Percentiles rank a stretch among this genome's conserved stretches.
Conservation (phyloP, 768 basidiomycete genomes). For the Boletus reticulatus region DNA sequence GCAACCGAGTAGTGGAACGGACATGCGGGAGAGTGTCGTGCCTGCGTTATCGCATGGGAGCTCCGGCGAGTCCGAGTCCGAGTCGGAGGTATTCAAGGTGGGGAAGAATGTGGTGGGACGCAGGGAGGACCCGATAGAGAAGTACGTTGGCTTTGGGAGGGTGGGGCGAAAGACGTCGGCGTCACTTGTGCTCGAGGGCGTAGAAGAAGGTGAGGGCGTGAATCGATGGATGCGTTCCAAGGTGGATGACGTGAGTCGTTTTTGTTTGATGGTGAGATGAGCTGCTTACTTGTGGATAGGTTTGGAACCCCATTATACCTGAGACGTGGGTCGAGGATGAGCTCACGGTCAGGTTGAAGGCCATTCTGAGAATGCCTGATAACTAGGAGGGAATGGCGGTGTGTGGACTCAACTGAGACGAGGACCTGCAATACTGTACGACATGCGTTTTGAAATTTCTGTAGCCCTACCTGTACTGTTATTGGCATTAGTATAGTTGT, state of each 20-base stretch:
- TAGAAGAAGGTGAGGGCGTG: neutral
- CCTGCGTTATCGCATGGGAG: constrained; percentile 11
- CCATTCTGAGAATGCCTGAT: neutral
- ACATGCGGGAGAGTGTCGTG: neutral
- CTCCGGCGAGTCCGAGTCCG: constrained; percentile 13
- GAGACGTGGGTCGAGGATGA: constrained; percentile 10
- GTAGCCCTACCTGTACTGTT: neutral
- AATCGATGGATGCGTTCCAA: neutral
- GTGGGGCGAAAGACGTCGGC: constrained; percentile 3
- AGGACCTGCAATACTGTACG: neutral
- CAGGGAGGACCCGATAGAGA: neutral
- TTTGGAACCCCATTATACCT: neutral
- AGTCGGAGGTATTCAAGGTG: constrained; percentile 1
- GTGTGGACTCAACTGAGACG: neutral
- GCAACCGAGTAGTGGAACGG: neutral
- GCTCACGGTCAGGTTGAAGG: constrained; percentile 3
- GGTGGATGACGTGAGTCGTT: constrained; percentile 1
- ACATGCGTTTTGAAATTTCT: neutral
- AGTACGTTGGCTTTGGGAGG: constrained; percentile 4
- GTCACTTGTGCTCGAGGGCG: neutral
- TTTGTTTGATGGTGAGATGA: neutral
- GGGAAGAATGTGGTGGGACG: neutral
- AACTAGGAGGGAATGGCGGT: neutral
- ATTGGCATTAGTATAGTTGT: no score
- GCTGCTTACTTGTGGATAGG: neutral